Percentiles rank a stretch among this genome's conserved stretches.
These are phyloP conservation scores for Fusarium sterilihyphosum DNA, from an alignment of 2,329 filamentous ascomycete species.

Conservation along the genomic window DNA sequence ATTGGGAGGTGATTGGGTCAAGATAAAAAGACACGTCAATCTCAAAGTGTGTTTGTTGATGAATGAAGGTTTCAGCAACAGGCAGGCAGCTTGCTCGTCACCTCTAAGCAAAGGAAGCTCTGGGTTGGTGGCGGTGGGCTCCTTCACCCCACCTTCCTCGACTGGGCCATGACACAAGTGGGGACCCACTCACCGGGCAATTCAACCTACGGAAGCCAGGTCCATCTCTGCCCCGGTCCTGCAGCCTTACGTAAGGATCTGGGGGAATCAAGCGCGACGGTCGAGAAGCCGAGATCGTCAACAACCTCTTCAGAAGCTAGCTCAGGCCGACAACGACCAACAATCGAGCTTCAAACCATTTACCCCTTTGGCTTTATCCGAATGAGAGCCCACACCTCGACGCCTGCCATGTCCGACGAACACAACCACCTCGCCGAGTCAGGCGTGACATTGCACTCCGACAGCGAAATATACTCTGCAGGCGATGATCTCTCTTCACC, in stretches of 20 bases:
- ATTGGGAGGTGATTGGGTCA: not conserved
- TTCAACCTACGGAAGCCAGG: not conserved
- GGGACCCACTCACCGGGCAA: constrained; percentile 38
- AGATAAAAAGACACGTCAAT: not conserved
- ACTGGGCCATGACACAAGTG: constrained; percentile 24
- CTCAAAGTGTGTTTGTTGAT: not conserved
- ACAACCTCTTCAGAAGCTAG: constrained; percentile 32
- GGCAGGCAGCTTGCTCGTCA: constrained; percentile 44
- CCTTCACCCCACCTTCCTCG: constrained; percentile 29
- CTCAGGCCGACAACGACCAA: not conserved
- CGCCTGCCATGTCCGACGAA: constrained; percentile 61
- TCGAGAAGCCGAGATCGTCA: constrained; percentile 32
- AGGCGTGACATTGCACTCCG: constrained; percentile 80
- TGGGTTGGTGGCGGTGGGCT: constrained; percentile 38
- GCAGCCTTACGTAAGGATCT: constrained; percentile 41
- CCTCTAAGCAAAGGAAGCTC: constrained; percentile 41
- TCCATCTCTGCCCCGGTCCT: constrained; percentile 25
- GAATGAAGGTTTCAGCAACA: constrained; percentile 11
- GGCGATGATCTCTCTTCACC: constrained; percentile 70
- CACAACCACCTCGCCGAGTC: constrained; percentile 72
- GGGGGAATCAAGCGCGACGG: constrained; percentile 25
- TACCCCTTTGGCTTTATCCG: not conserved
- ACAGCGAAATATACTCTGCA: constrained; percentile 81
- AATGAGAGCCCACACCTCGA: not conserved
- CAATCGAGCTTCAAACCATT: not conserved